phyloP scores from a whole-genome alignment of 805 yeast species.

The Hagleromyces aurorensis region DNA sequence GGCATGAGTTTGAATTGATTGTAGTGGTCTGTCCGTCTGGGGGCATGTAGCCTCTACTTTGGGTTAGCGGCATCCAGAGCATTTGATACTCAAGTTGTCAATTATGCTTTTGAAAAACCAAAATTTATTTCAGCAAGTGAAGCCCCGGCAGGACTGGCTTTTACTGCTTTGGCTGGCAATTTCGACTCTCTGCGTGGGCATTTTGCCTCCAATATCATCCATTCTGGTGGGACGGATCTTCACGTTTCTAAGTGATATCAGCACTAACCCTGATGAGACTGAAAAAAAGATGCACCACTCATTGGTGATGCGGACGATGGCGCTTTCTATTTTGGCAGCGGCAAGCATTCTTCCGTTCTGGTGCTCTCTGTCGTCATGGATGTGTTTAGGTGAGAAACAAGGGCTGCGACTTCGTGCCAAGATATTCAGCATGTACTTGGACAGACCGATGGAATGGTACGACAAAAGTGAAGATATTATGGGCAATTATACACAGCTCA shows the following conservation, averaged over 20 bases:
- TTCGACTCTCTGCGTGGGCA: constrained; percentile 44
- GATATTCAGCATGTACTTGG: constrained; percentile 40
- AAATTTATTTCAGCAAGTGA: constrained; percentile 22
- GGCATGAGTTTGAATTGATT: no score
- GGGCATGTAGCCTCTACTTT: no score
- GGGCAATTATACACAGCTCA: constrained; percentile 59
- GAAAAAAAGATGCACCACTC: constrained; percentile 17
- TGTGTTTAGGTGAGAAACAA: constrained; percentile 64
- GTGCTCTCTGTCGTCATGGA: constrained; percentile 54
- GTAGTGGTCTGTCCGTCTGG: no score
- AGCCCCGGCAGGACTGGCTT: constrained; percentile 17
- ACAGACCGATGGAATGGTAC: constrained; percentile 50
- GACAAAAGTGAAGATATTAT: constrained; percentile 47
- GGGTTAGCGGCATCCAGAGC: no score
- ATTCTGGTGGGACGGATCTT: constrained; percentile 63
- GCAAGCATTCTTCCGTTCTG: constrained; percentile 41
- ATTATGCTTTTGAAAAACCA: no score
- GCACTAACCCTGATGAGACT: constrained; percentile 13
- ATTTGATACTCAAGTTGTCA: no score
- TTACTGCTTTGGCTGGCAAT: constrained; percentile 26
- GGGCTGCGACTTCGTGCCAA: constrained; percentile 46
- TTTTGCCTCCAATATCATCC: constrained; percentile 53
- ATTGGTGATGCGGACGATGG: constrained; percentile 35
- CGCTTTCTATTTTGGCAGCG: constrained; percentile 40
- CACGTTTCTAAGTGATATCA: constrained; percentile 32